phyloP scores from a whole-genome alignment of 371 early-diverging fungal species.

The Rozella allomycis region DNA sequence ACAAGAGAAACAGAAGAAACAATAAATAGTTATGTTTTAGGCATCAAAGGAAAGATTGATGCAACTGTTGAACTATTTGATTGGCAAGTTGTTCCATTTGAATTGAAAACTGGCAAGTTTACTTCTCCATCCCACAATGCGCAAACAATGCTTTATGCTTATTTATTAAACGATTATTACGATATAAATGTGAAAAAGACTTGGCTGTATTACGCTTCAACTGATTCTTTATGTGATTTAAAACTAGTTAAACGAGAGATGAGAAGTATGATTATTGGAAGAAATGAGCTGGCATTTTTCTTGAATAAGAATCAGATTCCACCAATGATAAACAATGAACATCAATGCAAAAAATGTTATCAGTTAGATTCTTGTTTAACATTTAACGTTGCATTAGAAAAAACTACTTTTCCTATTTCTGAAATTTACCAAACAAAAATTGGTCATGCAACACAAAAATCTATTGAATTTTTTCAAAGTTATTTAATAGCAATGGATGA shows the following conservation, averaged over 20 bases:
- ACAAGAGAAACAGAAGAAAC: not conserved
- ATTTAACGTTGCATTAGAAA: constrained; percentile 2
- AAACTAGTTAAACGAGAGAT: constrained; percentile 38
- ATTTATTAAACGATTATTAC: constrained; percentile 66
- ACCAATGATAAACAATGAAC: constrained; percentile 36
- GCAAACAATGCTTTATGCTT: constrained; percentile 61
- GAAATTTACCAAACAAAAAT: constrained; percentile 9
- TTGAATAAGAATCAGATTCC: constrained; percentile 24
- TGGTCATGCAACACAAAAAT: constrained; percentile 29
- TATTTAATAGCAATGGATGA: constrained; percentile 61
- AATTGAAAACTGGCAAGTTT: constrained; percentile 64
- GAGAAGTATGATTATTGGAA: constrained; percentile 36
- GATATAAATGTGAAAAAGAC: constrained; percentile 14
- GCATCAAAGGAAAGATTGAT: constrained; percentile 82
- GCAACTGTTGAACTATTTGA: constrained; percentile 25
- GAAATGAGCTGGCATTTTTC: constrained; percentile 47
- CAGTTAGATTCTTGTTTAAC: constrained; percentile 37
- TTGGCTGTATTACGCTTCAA: not conserved
- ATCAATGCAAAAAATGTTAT: constrained; percentile 45
- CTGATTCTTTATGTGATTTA: constrained; percentile 1
- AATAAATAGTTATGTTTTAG: constrained; percentile 29
- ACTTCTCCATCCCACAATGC: constrained; percentile 44
- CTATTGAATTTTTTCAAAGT: constrained; percentile 40
- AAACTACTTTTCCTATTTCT: not conserved
- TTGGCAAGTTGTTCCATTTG: constrained; percentile 42